Evolutionary conservation across 495 filamentous ascomycete species (phyloP), one percentile per base, ranked within the genome.

Genomic region (Arthonia radiata): DNA sequence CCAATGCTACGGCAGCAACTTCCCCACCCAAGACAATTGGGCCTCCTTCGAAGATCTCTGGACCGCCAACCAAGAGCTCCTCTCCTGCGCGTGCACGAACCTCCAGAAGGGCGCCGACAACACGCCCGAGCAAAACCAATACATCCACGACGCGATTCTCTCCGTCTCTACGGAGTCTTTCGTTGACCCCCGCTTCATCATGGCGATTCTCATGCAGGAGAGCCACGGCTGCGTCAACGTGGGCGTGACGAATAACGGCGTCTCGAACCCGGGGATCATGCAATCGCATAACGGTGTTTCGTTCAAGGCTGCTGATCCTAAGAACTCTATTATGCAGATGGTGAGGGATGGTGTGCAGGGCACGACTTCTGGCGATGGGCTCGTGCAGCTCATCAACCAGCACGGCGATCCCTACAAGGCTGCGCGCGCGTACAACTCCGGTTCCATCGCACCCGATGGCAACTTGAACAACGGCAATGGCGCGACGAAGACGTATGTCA

Each of bases 341-440:
- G 52, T 65, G 32, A 13, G 27, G 0, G 59, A 66, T 12, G 58
- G 59, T 16, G 44, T 39, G 16, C 31, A 28, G 6, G 54, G 56
- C 30, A 54, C 53, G 6, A 17, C 30, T 12, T 30, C 28, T 5
- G 57, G 52, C 8, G 50, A 49, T 23, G 60, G 60, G 23, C 45
- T 64, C 12, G 32, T 40, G 23, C 32, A 50, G 26, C 44, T 41
- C 35, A 27, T 58, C 13, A 37, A 34, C 8, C 13, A 42, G 25
- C 37, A 42, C 10, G 46, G 42, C 6, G 32, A 24, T 10, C 35
- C 23, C 11, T 67, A 67, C 44, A 43, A 42, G 27, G 56, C 51
- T 3, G 56, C 59, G 4, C 48, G 60, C 23, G 48, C 53, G 15
- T 69, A 67, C 44, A 69, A 69, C 50, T 63, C 61, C 16, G 63